Base-by-base conservation (phyloP, 73 alveolate genomes). In the Paraurostyla sp. region DNA sequence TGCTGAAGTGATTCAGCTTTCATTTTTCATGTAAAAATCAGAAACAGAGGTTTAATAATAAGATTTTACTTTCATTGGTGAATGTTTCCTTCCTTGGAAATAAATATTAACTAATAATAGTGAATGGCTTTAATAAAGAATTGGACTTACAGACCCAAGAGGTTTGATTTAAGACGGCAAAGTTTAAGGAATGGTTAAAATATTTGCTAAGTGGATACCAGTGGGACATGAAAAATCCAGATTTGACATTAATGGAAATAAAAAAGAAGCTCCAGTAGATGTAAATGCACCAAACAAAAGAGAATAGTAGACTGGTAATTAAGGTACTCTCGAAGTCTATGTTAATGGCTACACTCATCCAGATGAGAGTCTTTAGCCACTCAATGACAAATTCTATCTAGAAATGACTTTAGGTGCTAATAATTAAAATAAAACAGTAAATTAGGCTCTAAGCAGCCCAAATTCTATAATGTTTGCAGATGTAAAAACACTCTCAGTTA, bases 161-260 rank as follows among this genome's bases (percentile, higher is more conserved):
- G 89, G 89, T 3, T 32, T 43, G 65, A 16, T 22, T 59, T 3
- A 15, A 29, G 51, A n/a, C n/a, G n/a, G n/a, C n/a, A 50, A 73
- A 30, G 87, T 73, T 13, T 52, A 25, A 23, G 89, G 89, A 43
- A 51, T 50, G 54, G 80, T 78, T 6, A 78, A 78, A 78, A 78
- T 78, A 9, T 51, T n/a, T 32, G 76, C 43, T 13, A 78, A 51
- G 49, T 78, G 89, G 89, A 78, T 78, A 3, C 89, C 89, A 2
- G 89, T 62, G 13, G 89, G 89, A 7, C 35, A 56, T 23, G 76
- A 46, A 20, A 52, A 49, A 20, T 78, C 89, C 35, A 78, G 35
- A 43, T 78, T 6, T 33, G 59, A 78, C 30, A 60, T 6, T 23
- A 48, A 78, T 52, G 76, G 89, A 0, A 51, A 56, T 6, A 78